Base-by-base conservation (phyloP, 163 green algal species). In the Scenedesmus sp. region DNA sequence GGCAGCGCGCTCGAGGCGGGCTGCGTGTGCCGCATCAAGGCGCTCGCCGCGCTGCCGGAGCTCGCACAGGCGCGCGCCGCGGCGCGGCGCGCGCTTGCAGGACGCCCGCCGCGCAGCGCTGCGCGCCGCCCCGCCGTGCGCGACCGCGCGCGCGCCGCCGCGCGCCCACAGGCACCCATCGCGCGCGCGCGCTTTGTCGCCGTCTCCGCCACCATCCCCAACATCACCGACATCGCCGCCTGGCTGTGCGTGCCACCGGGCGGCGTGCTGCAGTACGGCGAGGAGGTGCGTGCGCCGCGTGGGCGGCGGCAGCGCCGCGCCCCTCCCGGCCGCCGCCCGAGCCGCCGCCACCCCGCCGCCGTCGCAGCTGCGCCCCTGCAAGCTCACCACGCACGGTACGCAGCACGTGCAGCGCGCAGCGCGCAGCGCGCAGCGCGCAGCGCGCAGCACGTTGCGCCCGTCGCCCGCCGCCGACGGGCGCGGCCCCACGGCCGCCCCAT, bases 181-280 rank as follows among this genome's bases (percentile, higher is more conserved):
- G 78, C 81, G 2, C 80, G 39, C 1, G 84, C 98, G 17, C 90
- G 96, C 48, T 96, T 96, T 75, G 81, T 98, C 18, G 96, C 95
- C 3, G 91, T 98, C 0, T 95, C 87, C 0, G 96, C 96, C 34
- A 99, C 95, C 62, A 93, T 99, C 42, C 93, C 95, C 17, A 99
- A 99, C 70, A 80, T 94, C 18, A 11, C 81, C 1, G 94, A 98
- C 84, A 86, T 98, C 51, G 94, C 85, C 22, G 72, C 73, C 2
- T 99, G 94, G 95, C 90, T 98, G 56, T 39, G 71, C 2, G 93
- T 90, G 11, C 89, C 92, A 4, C 53, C 85, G 1, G 15, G 70
- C 14, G 89, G 84, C 22, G 73, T 96, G 45, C 86, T 83, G 22
- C 82, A 88, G 17, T 98, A 86, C 81, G 93, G 93, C 10, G 94